phyloP scores from a whole-genome alignment of 225 moss, liverwort and hornwort genomes.

The Rhytidiadelphus loreus region DNA sequence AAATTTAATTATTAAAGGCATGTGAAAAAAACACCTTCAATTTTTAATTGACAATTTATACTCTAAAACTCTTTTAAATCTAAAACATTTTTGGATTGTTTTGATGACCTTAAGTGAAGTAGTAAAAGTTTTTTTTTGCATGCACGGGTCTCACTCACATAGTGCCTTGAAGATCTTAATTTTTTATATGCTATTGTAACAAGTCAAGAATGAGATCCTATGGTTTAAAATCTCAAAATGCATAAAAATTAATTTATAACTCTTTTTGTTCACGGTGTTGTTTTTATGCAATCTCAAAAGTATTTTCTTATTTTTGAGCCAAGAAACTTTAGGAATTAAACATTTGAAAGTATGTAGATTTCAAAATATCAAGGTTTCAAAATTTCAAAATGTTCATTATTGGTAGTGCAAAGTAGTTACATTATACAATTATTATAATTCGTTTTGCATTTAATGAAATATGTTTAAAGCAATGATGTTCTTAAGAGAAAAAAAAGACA shows the following conservation, averaged over 20 bases:
- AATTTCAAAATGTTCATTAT: not conserved
- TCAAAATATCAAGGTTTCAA: not conserved
- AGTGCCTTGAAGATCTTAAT: not conserved
- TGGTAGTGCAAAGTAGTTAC: accelerated
- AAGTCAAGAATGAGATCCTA: not conserved
- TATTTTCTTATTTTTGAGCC: not conserved
- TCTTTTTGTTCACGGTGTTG: not conserved
- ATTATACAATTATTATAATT: not conserved
- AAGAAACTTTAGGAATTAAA: not conserved
- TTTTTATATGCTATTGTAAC: not conserved
- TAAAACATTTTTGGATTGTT: accelerated
- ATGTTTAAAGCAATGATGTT: not conserved
- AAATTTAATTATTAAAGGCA: not conserved
- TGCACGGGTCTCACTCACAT: not conserved
- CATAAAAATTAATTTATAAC: too few relatives aligned
- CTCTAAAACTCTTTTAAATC: not conserved
- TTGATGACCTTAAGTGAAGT: not conserved
- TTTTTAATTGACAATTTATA: not conserved
- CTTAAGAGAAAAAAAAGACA: not conserved
- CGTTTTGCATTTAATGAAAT: not conserved
- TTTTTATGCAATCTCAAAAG: not conserved
- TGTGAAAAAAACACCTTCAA: not conserved
- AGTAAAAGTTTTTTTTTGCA: not conserved
- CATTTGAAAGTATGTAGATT: not conserved
- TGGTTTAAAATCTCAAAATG: not conserved